Evolutionary conservation across 192 early-diverging fungal genomes (phyloP).

Genomic region (Phycomyces blakesleeanus): DNA sequence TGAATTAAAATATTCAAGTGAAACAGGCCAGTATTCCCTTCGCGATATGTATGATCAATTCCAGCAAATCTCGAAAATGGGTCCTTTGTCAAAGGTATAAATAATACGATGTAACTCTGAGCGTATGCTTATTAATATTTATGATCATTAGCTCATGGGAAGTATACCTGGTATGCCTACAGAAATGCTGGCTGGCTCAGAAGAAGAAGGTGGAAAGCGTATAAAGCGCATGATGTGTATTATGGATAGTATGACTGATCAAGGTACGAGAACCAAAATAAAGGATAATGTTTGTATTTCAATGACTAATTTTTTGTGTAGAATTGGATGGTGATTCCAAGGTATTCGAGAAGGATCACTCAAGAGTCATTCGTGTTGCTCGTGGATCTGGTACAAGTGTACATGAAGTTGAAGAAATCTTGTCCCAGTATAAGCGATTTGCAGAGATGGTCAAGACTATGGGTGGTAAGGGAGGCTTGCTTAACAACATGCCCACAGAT

Average conservation of each 20-base stretch:
- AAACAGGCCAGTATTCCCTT: constrained; percentile 73
- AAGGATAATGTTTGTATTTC: too few species aligned
- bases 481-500: constrained; percentile 61
- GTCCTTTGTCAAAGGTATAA: constrained; percentile 86
- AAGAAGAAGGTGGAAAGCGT: constrained; percentile 58
- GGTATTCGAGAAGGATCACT: constrained; percentile 69
- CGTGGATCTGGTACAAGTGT: constrained; percentile 81
- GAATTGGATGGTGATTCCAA: constrained; percentile 89
- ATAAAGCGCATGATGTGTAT: constrained; percentile 78
- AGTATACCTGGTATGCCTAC: constrained; percentile 75
- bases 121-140: not conserved
- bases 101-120: not conserved
- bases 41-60: constrained; percentile 96
- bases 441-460: constrained; percentile 88
- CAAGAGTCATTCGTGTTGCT: constrained; percentile 74
- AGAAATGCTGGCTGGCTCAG: constrained; percentile 55
- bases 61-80: constrained; percentile 84
- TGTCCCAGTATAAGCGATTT: constrained; percentile 73
- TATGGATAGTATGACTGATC: constrained; percentile 95
- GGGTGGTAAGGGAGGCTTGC: constrained; percentile 84
- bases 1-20: not conserved
- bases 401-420: constrained; percentile 80
- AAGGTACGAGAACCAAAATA: constrained; percentile 26
- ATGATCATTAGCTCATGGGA: constrained; percentile 45
- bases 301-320: constrained; percentile 1